Conservation (phyloP, 108 stramenopile species). For the Conticribra weissflogii region DNA sequence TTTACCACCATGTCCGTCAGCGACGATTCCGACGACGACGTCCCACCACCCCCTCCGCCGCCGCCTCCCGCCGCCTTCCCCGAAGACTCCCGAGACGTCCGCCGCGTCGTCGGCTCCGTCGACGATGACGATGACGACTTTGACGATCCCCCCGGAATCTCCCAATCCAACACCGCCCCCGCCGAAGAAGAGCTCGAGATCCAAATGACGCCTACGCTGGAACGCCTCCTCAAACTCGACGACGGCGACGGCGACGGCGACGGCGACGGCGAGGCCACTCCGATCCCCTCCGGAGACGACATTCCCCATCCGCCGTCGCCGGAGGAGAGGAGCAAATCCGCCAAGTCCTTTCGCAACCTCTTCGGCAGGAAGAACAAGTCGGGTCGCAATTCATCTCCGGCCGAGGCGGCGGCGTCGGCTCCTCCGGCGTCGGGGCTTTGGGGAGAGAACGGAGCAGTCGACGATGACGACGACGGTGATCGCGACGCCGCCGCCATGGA, state of each 20-base stretch:
- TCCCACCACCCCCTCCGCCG: background rate
- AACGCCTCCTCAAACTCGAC: slow-evolving; percentile 4
- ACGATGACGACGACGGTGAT: slow-evolving; percentile 1
- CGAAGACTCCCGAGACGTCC: too few relatives aligned
- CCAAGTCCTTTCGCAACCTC: too few relatives aligned
- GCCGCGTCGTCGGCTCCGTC: too few relatives aligned
- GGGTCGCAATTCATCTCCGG: too few relatives aligned
- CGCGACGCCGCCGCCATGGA: slow-evolving; percentile 4
- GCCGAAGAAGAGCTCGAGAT: slow-evolving; percentile 39
- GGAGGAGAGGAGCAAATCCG: background rate
- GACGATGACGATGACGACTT: too few relatives aligned
- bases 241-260: background rate
- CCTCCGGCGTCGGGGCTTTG: too few relatives aligned
- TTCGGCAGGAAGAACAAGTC: too few relatives aligned
- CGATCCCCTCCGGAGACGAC: background rate
- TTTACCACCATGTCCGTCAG: background rate
- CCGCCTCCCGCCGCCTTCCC: too few relatives aligned
- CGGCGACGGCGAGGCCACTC: background rate
- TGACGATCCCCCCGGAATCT: background rate
- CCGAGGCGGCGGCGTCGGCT: too few relatives aligned
- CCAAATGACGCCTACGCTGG: slow-evolving; percentile 32
- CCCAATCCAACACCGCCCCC: slow-evolving; percentile 5
- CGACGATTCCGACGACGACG: background rate
- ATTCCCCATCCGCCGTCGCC: too few relatives aligned
- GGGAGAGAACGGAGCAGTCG: too few relatives aligned